Conservation (phyloP, 2,329 filamentous ascomycete genomes). For the Apiospora saccharicola region DNA sequence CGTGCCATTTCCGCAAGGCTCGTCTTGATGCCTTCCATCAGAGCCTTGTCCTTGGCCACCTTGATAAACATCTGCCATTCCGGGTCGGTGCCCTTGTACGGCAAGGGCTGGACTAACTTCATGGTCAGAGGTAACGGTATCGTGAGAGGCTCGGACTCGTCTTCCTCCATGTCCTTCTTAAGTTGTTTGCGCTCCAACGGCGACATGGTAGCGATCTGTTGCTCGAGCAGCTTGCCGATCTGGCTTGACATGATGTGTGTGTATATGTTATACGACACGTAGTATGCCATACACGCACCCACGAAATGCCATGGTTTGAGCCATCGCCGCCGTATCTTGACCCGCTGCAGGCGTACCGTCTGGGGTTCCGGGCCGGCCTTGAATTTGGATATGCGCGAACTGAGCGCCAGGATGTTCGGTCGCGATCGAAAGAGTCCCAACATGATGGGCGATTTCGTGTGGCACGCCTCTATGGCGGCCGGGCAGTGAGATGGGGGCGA, state of each 20-base stretch:
- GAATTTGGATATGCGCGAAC: conserved; percentile 26
- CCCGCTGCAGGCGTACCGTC: conserved; percentile 38
- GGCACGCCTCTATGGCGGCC: conserved; percentile 38
- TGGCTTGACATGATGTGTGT: conserved; percentile 54
- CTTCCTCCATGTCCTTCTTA: conserved; percentile 47
- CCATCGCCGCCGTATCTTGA: conserved; percentile 38
- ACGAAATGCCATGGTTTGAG: conserved; percentile 33
- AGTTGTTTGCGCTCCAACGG: conserved; percentile 53
- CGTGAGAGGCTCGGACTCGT: conserved; percentile 58
- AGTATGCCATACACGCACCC: conserved; percentile 42
- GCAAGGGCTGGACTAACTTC: conserved; percentile 53
- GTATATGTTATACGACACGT: conserved; percentile 52
- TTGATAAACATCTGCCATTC: conserved; percentile 69
- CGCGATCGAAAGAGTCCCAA: conserved; percentile 38
- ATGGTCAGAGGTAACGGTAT: conserved; percentile 69
- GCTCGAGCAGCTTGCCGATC: conserved; percentile 51
- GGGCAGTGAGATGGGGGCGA: conserved; percentile 5
- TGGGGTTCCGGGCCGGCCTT: conserved; percentile 29
- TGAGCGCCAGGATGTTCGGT: conserved; percentile 33
- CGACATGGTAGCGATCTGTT: conserved; percentile 50
- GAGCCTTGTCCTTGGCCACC: conserved; percentile 60
- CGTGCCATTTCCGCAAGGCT: conserved; percentile 46
- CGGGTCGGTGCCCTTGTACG: conserved; percentile 64
- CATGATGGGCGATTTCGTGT: conserved; percentile 35
- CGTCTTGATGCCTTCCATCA: conserved; percentile 53